Base-by-base conservation (phyloP, 306 rosid genomes). In the Astragalus glycyphyllos region DNA sequence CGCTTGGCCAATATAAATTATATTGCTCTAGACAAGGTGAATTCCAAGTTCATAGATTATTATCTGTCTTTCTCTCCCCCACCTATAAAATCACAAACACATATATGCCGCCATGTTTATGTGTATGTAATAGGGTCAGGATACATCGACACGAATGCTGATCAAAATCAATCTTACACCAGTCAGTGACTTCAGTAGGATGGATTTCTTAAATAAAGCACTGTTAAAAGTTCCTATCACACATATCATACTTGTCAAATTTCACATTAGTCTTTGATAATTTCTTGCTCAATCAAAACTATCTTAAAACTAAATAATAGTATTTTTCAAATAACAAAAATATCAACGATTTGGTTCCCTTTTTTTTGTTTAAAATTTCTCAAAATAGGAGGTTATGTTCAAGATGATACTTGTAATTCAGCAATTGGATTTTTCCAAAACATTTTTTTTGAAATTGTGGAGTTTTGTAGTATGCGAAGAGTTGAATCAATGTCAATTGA, bases 1-100 rank as follows among this genome's bases (percentile, higher is more conserved):
- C 91, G 96, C 77, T 81, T 94, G 82, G 91, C 99, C 35, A 48
- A 81, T 69, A 75, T 91, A 77, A 86, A 91, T 71, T 88, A 80
- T 69, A 73, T 94, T 47, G 97, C 99, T 71, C 77, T 94, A 46
- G 97, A 94, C 83, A 94, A 94, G 92, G 99, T 91, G 78, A 54
- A 38, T 37, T 74, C 40, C 32, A 26, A 0, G 48, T 58, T 42
- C 68, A 55, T 72, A 37, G 15, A 55, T 68, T 78, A 37, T 47
- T 14, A 16, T 55, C 32, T 35, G 42, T 17, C 51, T 11, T 16
- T 46, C 72, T 31, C 34, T 10, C 69, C 29, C 53, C 49, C 29
- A 12, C 68, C 6, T 35, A 53, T 35, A 23, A 37, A 58, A 7
- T 14, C 41, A 17, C 26, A 58, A 55, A 20, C 31, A 58, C n/a